A percentile compares a stretch with the other conserved stretches of the same genome.
These are phyloP conservation scores for Fraxinus sp. DNA, from an alignment of 305 asterid genomes.

Conservation along the genomic window DNA sequence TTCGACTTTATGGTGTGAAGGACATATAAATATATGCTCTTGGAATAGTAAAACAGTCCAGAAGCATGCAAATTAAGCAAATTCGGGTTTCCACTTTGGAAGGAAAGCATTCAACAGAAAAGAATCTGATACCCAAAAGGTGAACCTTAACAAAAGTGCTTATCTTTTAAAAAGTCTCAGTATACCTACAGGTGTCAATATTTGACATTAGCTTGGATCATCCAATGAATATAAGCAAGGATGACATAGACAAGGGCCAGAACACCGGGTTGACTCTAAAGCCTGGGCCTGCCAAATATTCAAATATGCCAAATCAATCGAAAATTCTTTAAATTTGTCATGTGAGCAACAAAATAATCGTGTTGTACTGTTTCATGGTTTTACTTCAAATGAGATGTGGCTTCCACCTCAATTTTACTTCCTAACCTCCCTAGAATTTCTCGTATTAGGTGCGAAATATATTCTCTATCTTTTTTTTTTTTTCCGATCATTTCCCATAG, in stretches of 20 bases:
- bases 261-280: neutral
- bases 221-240: constrained; percentile 16
- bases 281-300: neutral
- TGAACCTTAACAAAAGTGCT: constrained; percentile 6
- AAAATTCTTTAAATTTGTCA: neutral
- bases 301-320: neutral
- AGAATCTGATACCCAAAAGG: constrained; percentile 60
- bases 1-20: constrained; percentile 15
- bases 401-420: neutral
- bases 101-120: constrained; percentile 34
- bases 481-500: neutral
- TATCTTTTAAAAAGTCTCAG: neutral
- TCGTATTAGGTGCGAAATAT: constrained; percentile 13
- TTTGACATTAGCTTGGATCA: neutral
- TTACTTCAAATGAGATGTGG: constrained; percentile 4
- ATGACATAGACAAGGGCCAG: neutral
- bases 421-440: neutral
- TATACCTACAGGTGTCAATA: neutral
- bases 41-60: neutral
- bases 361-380: neutral
- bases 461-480: neutral
- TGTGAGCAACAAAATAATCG: constrained; percentile 1
- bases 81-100: constrained; percentile 57
- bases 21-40: neutral
- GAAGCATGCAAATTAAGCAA: constrained; percentile 24